Base-by-base conservation (phyloP, 1,284 basidiomycete species). In the Marasmius sp. region DNA sequence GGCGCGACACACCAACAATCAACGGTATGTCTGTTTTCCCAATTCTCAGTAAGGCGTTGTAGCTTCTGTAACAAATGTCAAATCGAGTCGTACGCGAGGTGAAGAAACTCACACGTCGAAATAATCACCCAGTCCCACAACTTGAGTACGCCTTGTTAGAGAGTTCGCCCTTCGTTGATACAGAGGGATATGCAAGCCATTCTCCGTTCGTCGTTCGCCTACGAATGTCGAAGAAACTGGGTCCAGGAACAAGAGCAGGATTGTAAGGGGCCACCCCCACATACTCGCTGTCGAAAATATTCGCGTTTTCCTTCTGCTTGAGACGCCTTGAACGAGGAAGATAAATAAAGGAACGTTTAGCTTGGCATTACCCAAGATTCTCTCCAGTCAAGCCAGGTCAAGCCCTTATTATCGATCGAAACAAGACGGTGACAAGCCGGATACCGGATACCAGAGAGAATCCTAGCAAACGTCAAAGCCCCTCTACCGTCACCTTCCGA, bases 31-130 rank as follows among this genome's bases (percentile, higher is more conserved):
- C 27, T 5, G 27, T 27, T 27, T 27, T 27, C 37, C 83, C 82
- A 48, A 85, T 69, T 27, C 73, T 74, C 37, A 84, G 64, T 20
- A 79, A 70, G 16, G 84, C 77, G 36, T 70, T 82, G 63, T 85
- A 85, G 7, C 78, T 75, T 37, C 83, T 85, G 27, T 27, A 34
- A 20, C 38, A 39, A 36, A 47, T 12, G 34, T 41, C 37, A 20
- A 18, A 43, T 33, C 60, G n/a, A n/a, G 16, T 16, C 52, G 41
- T 39, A 62, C 38, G 20, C 20, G n/a, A 34, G 7, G 10, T 45
- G 10, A 12, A 43, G 43, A n/a, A 1, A 71, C 75, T 68, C 69
- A 85, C 83, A 83, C 71, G 68, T 85, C 83, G 14, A 75, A 65
- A 61, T 72, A 79, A 64, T 85, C 79, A 11, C 81, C 79, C 39